Conservation (phyloP, 2,329 filamentous ascomycete genomes). For the Ophiosphaerella narmari region DNA sequence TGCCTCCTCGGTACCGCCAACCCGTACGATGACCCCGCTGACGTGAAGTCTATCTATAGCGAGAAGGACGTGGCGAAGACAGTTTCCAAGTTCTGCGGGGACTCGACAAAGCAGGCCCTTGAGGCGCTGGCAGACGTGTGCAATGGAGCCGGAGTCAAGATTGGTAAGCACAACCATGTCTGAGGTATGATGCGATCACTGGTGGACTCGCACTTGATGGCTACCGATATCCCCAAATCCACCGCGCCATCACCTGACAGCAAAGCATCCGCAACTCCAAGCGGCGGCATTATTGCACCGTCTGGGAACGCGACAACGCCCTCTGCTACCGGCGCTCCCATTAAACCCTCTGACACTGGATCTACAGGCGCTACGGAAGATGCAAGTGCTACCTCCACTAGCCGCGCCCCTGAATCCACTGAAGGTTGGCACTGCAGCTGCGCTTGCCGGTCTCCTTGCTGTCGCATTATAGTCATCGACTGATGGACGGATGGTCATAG, state of each 20-base stretch:
- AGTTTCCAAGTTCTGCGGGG: slow-evolving; percentile 31
- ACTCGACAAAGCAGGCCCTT: slow-evolving; percentile 27
- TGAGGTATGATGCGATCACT: background rate
- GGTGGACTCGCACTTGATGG: background rate
- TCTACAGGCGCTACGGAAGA: slow-evolving; percentile 2
- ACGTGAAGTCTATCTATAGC: slow-evolving; percentile 34
- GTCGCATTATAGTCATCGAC: slow-evolving; percentile 27
- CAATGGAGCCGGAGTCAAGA: slow-evolving; percentile 30
- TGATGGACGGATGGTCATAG: background rate
- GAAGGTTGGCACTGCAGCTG: slow-evolving; percentile 29
- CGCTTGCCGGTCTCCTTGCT: slow-evolving; percentile 30
- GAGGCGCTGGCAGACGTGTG: slow-evolving; percentile 35
- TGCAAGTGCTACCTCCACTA: slow-evolving; percentile 11
- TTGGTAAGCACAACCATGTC: slow-evolving; percentile 27
- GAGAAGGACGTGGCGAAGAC: slow-evolving; percentile 28
- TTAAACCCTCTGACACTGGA: slow-evolving; percentile 13
- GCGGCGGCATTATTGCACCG: slow-evolving; percentile 8
- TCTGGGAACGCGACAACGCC: slow-evolving; percentile 12
- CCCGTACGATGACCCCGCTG: slow-evolving; percentile 29
- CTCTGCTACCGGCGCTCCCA: slow-evolving; percentile 12
- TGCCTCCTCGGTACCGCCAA: slow-evolving; percentile 40
- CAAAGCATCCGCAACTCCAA: slow-evolving; percentile 20
- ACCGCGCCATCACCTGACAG: slow-evolving; percentile 9
- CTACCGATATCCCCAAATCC: background rate
- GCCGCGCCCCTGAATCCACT: slow-evolving; percentile 18